Base-by-base conservation (phyloP, 306 rosid species). In the Corylus avellana region DNA sequence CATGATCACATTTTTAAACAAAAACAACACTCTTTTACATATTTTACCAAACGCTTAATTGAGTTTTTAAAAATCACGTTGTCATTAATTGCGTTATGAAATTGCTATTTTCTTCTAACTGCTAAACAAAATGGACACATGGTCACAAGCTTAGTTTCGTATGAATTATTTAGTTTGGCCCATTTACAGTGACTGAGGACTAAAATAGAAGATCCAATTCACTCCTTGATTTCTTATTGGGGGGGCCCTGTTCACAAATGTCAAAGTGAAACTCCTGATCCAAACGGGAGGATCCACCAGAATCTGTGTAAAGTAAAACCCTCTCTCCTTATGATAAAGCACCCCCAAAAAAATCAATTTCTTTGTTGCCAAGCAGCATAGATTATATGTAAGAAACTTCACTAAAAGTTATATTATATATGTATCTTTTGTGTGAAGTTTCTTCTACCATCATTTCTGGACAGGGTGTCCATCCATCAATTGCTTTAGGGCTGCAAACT, bases 361-460 rank as follows among this genome's bases (percentile, higher is more conserved):
- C 64, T 58, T 2, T 22, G 64, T 22, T 20, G 35, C 35, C 64
- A 58, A 51, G 56, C 3, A 51, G 56, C n/a, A 12, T 51, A 39
- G 16, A 51, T 51, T 51, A 51, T 51, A 51, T 12, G 18, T 51
- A 51, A 14, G 56, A 51, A 51, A 10, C 64, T 10, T 20, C 35
- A 7, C 32, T 8, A 9, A 9, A 20, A n/a, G 64, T 20, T 14
- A 63, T 32, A 32, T 32, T 32, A 7, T 69, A 18, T 4, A 8
- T 54, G 10, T 78, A 56, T 70, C 75, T 78, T 78, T 46, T 12
- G 47, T 51, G 35, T 78, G 58, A 78, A 70, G 81, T 70, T 78
- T 78, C 76, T 56, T 44, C 76, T 0, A 55, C 56, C 48, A 56
- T 78, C 47, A 78, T 25, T 44, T 55, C 12, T 32, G 58, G 42